These are phyloP conservation scores for Xylariomycetidae sp. DNA, from an alignment of 2,329 filamentous ascomycete genomes.

Conservation along the genomic window DNA sequence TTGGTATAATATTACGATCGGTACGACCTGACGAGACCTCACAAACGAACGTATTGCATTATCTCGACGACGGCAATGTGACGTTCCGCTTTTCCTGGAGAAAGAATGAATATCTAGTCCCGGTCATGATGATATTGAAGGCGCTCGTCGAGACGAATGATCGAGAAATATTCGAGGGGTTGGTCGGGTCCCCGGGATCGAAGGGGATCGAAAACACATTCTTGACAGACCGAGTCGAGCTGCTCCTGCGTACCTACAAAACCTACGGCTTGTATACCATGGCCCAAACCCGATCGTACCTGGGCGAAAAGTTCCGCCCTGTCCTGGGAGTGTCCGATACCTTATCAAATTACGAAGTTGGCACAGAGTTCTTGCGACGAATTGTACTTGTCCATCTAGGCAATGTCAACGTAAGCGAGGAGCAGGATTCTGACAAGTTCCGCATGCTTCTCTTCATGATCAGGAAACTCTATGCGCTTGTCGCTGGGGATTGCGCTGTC, in stretches of 20 bases:
- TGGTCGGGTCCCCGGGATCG: constrained; percentile 72
- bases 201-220: constrained; percentile 83
- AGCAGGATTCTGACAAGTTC: constrained; percentile 88
- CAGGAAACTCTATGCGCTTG: constrained; percentile 87
- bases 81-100: constrained; percentile 97
- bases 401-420: constrained; percentile 73
- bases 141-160: constrained; percentile 94
- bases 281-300: constrained; percentile 73
- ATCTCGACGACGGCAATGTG: constrained; percentile 90
- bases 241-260: constrained; percentile 90
- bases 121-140: constrained; percentile 94
- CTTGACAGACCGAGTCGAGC: constrained; percentile 87
- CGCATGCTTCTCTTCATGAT: constrained; percentile 93
- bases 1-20: constrained; percentile 84
- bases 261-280: constrained; percentile 78
- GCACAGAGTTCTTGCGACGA: constrained; percentile 83
- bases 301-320: constrained; percentile 86
- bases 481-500: constrained; percentile 83
- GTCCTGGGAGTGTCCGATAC: constrained; percentile 80
- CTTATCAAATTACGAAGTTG: constrained; percentile 81
- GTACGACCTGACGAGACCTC: constrained; percentile 97
- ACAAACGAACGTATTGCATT: constrained; percentile 95
- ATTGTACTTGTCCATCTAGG: constrained; percentile 90
- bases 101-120: constrained; percentile 94
- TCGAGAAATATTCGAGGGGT: constrained; percentile 88